Percentiles rank a stretch among this genome's conserved stretches.
Evolutionary conservation across 2,329 filamentous ascomycete species (phyloP).

Genomic region (Pseudomassariella vexata): DNA sequence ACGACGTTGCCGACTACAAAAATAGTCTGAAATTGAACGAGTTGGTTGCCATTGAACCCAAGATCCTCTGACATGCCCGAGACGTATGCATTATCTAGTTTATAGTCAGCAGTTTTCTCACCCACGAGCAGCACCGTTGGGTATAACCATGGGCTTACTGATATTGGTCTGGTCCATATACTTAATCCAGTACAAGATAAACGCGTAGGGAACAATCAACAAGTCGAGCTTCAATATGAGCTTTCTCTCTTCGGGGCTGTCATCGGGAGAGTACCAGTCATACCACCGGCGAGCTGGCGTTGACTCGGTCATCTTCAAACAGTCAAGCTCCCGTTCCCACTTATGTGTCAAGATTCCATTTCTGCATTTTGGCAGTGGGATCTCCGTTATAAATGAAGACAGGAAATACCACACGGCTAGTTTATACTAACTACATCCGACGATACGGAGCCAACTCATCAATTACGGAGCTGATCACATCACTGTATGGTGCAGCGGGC

Average conservation of each 20-base stretch:
- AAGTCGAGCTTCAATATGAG: constrained; percentile 13
- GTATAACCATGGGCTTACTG: constrained; percentile 6
- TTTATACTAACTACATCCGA: not conserved
- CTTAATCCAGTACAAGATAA: constrained; percentile 15
- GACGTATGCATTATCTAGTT: constrained; percentile 50
- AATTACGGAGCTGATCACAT: constrained; percentile 2
- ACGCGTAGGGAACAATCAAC: constrained; percentile 14
- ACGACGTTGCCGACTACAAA: constrained; percentile 32
- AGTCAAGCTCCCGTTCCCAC: too few relatives aligned
- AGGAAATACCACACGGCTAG: not conserved
- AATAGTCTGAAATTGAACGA: constrained; percentile 49
- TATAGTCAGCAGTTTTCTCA: too few relatives aligned
- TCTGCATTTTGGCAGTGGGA: too few relatives aligned
- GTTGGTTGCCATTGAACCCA: constrained; percentile 43
- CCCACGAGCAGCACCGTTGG: too few relatives aligned
- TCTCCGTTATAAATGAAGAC: not conserved
- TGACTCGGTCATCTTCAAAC: not conserved
- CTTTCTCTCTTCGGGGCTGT: constrained; percentile 13
- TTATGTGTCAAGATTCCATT: too few relatives aligned
- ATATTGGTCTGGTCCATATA: constrained; percentile 15
- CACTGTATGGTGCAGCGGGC: too few relatives aligned
- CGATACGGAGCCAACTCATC: not conserved
- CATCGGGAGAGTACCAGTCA: constrained; percentile 14
- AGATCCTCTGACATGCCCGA: constrained; percentile 48
- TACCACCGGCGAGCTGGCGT: constrained; percentile 7